Evolutionary conservation across 306 rosid species (phyloP).

Genomic region (Inga oerstediana): DNA sequence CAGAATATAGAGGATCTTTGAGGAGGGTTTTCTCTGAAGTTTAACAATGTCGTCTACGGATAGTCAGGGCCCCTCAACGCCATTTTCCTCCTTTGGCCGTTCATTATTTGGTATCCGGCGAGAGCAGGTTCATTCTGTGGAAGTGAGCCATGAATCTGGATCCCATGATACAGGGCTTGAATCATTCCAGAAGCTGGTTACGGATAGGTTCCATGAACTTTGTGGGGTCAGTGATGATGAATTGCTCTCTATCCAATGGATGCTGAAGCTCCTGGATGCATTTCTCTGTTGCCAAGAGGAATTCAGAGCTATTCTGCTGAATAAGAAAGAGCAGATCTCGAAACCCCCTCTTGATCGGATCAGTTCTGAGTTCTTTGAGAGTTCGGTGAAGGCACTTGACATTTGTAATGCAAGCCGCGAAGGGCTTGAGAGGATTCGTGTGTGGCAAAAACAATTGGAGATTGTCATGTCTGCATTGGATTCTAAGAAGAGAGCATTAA

Average conservation of each 20-base stretch:
- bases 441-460: constrained; percentile 73
- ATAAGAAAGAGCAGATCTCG: constrained; percentile 49
- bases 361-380: constrained; percentile 66
- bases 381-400: constrained; percentile 80
- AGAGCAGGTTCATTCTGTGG: constrained; percentile 69
- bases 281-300: constrained; percentile 64
- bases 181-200: constrained; percentile 58
- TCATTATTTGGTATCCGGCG: constrained; percentile 65
- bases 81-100: constrained; percentile 60
- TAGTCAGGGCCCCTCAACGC: constrained; percentile 58
- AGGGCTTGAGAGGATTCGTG: constrained; percentile 69
- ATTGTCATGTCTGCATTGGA: constrained; percentile 73
- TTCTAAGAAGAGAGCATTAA: constrained; percentile 58
- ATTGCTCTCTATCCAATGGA: constrained; percentile 71
- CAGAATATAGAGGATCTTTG: constrained; percentile 26
- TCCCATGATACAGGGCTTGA: constrained; percentile 58
- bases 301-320: constrained; percentile 57
- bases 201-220: constrained; percentile 58
- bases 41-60: constrained; percentile 58
- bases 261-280: constrained; percentile 58
- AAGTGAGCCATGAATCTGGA: constrained; percentile 52
- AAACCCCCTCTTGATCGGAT: constrained; percentile 68
- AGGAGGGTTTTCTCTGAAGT: constrained; percentile 28
- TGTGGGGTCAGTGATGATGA: constrained; percentile 59
- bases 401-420: constrained; percentile 75